Conservation (phyloP, 805 yeast genomes). For the Wickerhamiella sorbophila region DNA sequence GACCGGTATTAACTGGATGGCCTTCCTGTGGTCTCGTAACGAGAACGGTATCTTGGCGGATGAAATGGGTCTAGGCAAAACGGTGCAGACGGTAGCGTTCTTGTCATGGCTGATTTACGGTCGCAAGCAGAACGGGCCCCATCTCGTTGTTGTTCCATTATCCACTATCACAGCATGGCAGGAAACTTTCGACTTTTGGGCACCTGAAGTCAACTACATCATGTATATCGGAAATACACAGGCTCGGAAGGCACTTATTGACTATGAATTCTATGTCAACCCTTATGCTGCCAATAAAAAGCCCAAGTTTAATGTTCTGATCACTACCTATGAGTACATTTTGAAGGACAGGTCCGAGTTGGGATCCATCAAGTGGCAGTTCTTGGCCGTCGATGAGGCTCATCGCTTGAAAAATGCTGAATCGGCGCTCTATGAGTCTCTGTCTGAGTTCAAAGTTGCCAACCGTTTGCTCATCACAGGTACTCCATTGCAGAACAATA, state of each 20-base stretch:
- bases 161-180: conserved; percentile 99
- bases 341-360: conserved; percentile 73
- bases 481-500: conserved; percentile 92
- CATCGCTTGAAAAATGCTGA: conserved; percentile 92
- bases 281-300: conserved; percentile 43
- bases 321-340: conserved; percentile 94
- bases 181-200: conserved; percentile 94
- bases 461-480: conserved; percentile 90
- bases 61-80: conserved; percentile 97
- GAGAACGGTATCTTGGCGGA: conserved; percentile 97
- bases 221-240: conserved; percentile 86
- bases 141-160: conserved; percentile 86
- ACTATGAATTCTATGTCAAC: conserved; percentile 61
- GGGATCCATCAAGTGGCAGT: conserved; percentile 85
- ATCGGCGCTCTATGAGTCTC: conserved; percentile 79
- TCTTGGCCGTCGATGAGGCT: conserved; percentile 95
- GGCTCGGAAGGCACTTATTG: conserved; percentile 69
- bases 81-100: conserved; percentile 92
- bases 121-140: conserved; percentile 95
- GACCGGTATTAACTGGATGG: conserved; percentile 99
- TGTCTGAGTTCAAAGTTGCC: conserved; percentile 64
- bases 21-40: conserved; percentile 92
- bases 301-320: conserved; percentile 77
- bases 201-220: conserved; percentile 88
- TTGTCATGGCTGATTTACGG: conserved; percentile 91